Conservation (phyloP, 306 rosid species). For the Ammopiptanthus mongolicus region DNA sequence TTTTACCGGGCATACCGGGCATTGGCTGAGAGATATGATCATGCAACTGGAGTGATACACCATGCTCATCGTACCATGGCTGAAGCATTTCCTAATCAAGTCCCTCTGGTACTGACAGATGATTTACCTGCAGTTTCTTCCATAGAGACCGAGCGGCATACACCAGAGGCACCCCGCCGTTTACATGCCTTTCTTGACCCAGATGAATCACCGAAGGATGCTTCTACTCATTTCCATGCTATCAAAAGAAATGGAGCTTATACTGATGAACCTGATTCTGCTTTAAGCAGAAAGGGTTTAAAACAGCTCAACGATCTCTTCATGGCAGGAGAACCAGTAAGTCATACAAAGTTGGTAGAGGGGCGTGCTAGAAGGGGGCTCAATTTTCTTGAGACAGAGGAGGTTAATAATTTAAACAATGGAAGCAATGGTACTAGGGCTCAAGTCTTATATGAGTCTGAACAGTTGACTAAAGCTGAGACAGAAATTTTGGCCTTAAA, state of each 20-base stretch:
- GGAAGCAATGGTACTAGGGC: slow-evolving; percentile 34
- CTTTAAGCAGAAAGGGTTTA: slow-evolving; percentile 42
- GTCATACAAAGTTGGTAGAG: slow-evolving; percentile 25
- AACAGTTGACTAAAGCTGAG: slow-evolving; percentile 71
- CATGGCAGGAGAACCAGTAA: slow-evolving; percentile 41
- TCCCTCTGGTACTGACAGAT: slow-evolving; percentile 47
- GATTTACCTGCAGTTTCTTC: slow-evolving; percentile 50
- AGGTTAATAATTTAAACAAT: slow-evolving; percentile 29
- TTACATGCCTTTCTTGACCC: slow-evolving; percentile 39
- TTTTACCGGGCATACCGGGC: slow-evolving; percentile 98
- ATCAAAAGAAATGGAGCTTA: slow-evolving; percentile 53
- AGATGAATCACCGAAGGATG: slow-evolving; percentile 54
- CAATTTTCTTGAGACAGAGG: slow-evolving; percentile 50
- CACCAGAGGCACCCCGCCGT: slow-evolving; percentile 44
- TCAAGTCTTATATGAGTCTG: slow-evolving; percentile 42
- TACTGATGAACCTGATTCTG: slow-evolving; percentile 48
- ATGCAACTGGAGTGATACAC: slow-evolving; percentile 87
- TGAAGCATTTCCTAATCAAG: slow-evolving; percentile 96
- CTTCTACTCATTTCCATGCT: slow-evolving; percentile 39
- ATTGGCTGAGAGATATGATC: slow-evolving; percentile 92
- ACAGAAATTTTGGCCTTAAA: slow-evolving; percentile 68
- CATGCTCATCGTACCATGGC: slow-evolving; percentile 99
- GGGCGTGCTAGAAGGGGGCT: slow-evolving; percentile 67
- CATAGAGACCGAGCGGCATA: slow-evolving; percentile 44
- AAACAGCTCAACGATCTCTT: slow-evolving; percentile 61